Percentiles rank a stretch among this genome's conserved stretches.
Evolutionary conservation across 306 rosid species (phyloP).

Genomic region (Begonia loranthoides): DNA sequence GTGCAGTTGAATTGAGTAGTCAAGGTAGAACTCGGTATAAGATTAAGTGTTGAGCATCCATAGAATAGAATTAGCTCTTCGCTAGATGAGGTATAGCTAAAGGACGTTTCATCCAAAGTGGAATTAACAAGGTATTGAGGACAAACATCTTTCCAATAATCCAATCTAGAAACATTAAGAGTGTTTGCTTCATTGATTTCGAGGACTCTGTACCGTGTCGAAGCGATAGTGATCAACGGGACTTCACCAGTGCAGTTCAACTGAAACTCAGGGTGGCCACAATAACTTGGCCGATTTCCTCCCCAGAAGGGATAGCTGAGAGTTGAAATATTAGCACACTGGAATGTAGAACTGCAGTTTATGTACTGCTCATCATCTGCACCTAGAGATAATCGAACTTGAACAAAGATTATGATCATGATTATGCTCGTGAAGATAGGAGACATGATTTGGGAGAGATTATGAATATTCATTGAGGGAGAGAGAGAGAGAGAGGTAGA

Average conservation of each 20-base stretch:
- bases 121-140: background rate
- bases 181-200: background rate
- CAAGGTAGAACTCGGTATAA: background rate
- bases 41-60: background rate
- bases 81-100: background rate
- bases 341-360: background rate
- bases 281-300: background rate
- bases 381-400: background rate
- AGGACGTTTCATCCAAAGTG: background rate
- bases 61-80: background rate
- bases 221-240: background rate
- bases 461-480: background rate
- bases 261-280: conserved; percentile 6
- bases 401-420: background rate
- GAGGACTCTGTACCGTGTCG: background rate
- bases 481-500: background rate
- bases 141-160: background rate
- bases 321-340: background rate
- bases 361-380: background rate
- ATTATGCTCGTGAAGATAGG: background rate
- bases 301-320: conserved; percentile 18
- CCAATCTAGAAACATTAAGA: background rate
- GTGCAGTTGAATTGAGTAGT: background rate
- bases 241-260: background rate
- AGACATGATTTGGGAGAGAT: background rate